Evolutionary conservation across 2,329 filamentous ascomycete genomes (phyloP), one percentile per base, ranked within the genome.

Genomic region (Bipolaris bicolor): DNA sequence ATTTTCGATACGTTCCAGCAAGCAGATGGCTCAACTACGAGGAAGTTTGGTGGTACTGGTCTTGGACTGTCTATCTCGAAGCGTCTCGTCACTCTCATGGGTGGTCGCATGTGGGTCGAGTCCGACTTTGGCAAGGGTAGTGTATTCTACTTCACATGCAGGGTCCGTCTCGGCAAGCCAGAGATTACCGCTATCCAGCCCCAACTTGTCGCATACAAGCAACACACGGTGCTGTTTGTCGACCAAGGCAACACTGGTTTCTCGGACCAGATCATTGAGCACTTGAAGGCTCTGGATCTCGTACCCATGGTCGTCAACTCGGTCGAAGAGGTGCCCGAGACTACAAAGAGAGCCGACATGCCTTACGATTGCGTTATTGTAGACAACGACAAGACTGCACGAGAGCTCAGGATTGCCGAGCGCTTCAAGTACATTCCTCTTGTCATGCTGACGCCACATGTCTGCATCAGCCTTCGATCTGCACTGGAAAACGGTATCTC

Each of bases 1-100:
- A 98, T 99, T 73, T 98, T 99, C 78, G 95, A 98, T 79, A 98
- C 94, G 0, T 98, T 98, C 87, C 94, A 97, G 77, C 95, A 98
- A 80, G 95, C 95, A 18, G 95, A 98, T 75, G 94, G 94, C 36
- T 97, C 93, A 33, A 98, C 96, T 76, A 98, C 94, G 1, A 87
- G 93, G 68, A 95, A 96, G 75, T 98, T 98, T 75, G 94, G 94
- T 69, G 94, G 94, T 68, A 98, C 95, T 6, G 94, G 94, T 66
- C 85, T 98, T 9, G 94, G 94, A 65, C 80, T 98, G 24, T 97
- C 94, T 15, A 98, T 98, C 71, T 98, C 94, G 26, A 96, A 96
- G 80, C 87, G 93, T 66, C 84, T 98, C 29, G 94, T 98, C 53
- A 97, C 93, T 66, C 84, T 98, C 57, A 98, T 98, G 94, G 91